phyloP scores from a whole-genome alignment of 345 rosid genomes.

The Melaleuca alternifolia region DNA sequence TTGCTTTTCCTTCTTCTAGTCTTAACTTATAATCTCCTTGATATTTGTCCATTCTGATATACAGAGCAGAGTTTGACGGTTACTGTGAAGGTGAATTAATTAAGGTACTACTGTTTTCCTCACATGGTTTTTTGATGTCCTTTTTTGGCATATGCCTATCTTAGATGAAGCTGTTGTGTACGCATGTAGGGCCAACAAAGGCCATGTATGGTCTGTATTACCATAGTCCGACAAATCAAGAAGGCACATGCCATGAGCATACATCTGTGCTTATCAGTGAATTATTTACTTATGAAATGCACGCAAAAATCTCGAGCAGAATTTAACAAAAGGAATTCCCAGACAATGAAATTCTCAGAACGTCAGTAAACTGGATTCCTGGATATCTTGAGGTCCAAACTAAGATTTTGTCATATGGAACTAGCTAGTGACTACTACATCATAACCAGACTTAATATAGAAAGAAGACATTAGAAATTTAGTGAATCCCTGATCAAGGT shows the following conservation, averaged over 20 bases:
- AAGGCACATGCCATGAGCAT: not conserved
- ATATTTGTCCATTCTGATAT: slow-evolving; percentile 7
- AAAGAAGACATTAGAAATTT: not conserved
- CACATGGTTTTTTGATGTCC: not conserved
- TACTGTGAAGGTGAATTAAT: slow-evolving; percentile 93
- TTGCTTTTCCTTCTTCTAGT: not conserved
- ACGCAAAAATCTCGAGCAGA: not conserved
- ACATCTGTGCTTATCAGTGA: not conserved
- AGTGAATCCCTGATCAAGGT: not conserved
- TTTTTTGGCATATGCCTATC: not conserved
- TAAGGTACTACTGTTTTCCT: slow-evolving; percentile 36
- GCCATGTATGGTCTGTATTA: not conserved
- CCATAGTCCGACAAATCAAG: not conserved
- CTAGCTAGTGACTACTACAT: not conserved
- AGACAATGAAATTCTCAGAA: not conserved
- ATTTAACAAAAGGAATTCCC: not conserved
- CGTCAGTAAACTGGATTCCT: not conserved
- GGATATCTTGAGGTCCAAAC: not conserved
- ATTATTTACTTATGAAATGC: not conserved
- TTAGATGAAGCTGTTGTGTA: not conserved
- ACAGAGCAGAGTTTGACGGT: slow-evolving; percentile 93
- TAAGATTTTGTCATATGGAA: not conserved
- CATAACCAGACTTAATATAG: not conserved
- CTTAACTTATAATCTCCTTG: slow-evolving; percentile 2
- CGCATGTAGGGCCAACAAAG: not conserved